Conservation (phyloP, 768 basidiomycete genomes). For the Boletus pseudopeckii region DNA sequence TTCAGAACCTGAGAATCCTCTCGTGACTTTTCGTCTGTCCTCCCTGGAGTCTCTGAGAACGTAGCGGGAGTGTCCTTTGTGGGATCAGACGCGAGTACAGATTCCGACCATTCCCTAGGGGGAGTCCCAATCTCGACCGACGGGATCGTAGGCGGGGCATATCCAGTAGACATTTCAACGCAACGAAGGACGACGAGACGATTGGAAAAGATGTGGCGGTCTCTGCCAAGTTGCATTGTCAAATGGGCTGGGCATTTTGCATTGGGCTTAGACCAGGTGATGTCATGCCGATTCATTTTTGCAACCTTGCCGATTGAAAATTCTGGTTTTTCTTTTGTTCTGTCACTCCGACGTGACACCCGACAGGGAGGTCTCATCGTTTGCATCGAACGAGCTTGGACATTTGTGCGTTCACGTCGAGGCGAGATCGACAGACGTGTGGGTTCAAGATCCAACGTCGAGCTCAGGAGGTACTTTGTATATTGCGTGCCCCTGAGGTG, state of each 20-base stretch:
- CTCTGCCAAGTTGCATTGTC: not conserved
- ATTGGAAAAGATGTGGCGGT: not conserved
- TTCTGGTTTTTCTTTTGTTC: too few species aligned
- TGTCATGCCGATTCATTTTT: slow-evolving; percentile 23
- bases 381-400: not conserved
- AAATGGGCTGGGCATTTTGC: not conserved
- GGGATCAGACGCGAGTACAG: slow-evolving; percentile 12
- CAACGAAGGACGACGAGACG: not conserved
- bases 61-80: slow-evolving; percentile 3
- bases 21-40: not conserved
- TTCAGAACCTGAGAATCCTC: not conserved
- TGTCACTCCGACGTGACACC: too few species aligned
- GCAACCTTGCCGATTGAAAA: slow-evolving; percentile 9
- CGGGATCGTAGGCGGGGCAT: slow-evolving; percentile 16
- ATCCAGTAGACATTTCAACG: slow-evolving; percentile 11
- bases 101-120: slow-evolving; percentile 17
- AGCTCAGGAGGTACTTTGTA: not conserved
- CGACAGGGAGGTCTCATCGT: too few species aligned
- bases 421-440: not conserved
- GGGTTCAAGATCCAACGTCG: not conserved
- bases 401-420: not conserved
- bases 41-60: not conserved
- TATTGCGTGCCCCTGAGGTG: not conserved
- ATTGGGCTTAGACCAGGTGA: slow-evolving; percentile 17
- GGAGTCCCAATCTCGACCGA: slow-evolving; percentile 16